Evolutionary conservation across 176 grass and related monocot species (phyloP).

Genomic region (Canna indica): DNA sequence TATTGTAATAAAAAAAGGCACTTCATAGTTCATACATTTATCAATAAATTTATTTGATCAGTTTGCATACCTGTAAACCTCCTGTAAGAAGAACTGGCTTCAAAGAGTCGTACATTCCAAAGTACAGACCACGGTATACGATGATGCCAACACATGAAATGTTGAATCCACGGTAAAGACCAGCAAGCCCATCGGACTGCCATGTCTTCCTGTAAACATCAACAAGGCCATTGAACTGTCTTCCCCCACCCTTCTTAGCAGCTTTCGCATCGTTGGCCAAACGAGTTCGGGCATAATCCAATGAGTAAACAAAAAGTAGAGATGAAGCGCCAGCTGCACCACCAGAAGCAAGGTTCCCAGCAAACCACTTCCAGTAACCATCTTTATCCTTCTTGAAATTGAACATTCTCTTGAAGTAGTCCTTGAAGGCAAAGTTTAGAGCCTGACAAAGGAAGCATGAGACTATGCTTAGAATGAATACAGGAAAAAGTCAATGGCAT

Average conservation of each 20-base stretch:
- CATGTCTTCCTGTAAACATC: constrained; percentile 15
- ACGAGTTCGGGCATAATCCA: constrained; percentile 11
- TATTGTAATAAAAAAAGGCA: no score
- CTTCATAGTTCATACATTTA: no score
- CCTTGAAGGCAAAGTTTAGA: constrained; percentile 12
- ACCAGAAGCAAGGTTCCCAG: constrained; percentile 13
- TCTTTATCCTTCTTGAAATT: constrained; percentile 17
- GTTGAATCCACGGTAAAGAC: constrained; percentile 7
- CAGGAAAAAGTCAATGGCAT: background rate
- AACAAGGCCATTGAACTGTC: constrained; percentile 7
- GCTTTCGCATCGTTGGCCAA: constrained; percentile 11
- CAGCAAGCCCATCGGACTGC: constrained; percentile 4
- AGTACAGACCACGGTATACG: constrained; percentile 5
- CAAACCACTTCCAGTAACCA: constrained; percentile 15
- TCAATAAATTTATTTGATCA: background rate
- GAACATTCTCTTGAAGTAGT: constrained; percentile 16
- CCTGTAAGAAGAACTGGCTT: constrained; percentile 8
- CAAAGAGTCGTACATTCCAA: constrained; percentile 7
- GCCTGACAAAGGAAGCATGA: background rate
- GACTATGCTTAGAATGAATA: background rate
- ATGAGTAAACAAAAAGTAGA: constrained; percentile 12
- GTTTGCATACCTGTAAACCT: background rate
- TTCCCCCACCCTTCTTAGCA: constrained; percentile 9
- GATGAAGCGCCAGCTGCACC: constrained; percentile 17
- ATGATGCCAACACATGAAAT: constrained; percentile 14